Conservation (phyloP, 176 grass and related monocot genomes). For the Calamus simplicifolius region DNA sequence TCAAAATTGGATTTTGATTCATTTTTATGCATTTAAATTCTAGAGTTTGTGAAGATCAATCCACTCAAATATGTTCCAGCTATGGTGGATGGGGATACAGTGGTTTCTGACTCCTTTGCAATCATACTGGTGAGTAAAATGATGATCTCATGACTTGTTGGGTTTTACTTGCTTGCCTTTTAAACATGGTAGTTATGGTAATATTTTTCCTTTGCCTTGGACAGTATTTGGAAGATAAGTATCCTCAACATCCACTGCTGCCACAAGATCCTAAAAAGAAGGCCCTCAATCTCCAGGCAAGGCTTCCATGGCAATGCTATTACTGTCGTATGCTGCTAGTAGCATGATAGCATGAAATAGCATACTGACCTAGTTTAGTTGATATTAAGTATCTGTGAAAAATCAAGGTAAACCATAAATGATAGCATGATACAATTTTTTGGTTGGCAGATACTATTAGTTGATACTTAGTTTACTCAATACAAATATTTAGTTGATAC, state of each 20-base stretch:
- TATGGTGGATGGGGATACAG: slow-evolving; percentile 53
- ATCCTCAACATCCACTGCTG: slow-evolving; percentile 59
- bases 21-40: slow-evolving; percentile 6
- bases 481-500: too few relatives aligned
- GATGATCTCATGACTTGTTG: too few relatives aligned
- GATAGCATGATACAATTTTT: too few relatives aligned
- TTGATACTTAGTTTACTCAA: too few relatives aligned
- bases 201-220: slow-evolving; percentile 14
- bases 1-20: background rate
- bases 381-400: too few relatives aligned
- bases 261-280: slow-evolving; percentile 62
- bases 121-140: slow-evolving; percentile 50
- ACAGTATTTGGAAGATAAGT: slow-evolving; percentile 92
- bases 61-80: slow-evolving; percentile 84
- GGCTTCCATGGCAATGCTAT: background rate
- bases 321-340: background rate
- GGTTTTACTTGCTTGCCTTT: too few relatives aligned
- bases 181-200: background rate
- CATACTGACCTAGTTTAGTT: too few relatives aligned
- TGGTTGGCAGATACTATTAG: too few relatives aligned
- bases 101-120: slow-evolving; percentile 71
- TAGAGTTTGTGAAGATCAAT: slow-evolving; percentile 88
- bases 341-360: too few relatives aligned
- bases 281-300: slow-evolving; percentile 85
- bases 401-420: too few relatives aligned